A percentile compares a stretch with the other conserved stretches of the same genome.
Conservation (phyloP, 768 basidiomycete genomes). For the Boletus vinaceobasis region DNA sequence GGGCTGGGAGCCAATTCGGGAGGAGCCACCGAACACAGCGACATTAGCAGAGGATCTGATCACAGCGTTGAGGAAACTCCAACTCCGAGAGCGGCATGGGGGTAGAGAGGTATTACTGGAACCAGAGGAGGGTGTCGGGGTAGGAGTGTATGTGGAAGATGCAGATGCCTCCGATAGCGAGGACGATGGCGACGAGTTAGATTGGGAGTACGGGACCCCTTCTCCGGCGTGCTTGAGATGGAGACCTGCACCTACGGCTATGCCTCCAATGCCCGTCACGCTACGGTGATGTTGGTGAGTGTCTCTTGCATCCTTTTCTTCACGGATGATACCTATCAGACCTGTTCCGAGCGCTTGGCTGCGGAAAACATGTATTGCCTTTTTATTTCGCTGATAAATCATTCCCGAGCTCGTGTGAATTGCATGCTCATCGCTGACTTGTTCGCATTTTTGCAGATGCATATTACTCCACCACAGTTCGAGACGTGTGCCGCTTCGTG, state of each 20-base stretch:
- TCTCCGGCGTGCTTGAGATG: constrained; percentile 50
- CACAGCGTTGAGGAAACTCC: constrained; percentile 67
- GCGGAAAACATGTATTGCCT: constrained; percentile 68
- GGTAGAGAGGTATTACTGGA: constrained; percentile 60
- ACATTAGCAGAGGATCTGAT: constrained; percentile 90
- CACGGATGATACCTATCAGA: constrained; percentile 69
- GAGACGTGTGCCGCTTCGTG: background rate
- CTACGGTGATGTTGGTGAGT: constrained; percentile 27
- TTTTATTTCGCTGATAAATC: constrained; percentile 36
- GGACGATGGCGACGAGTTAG: constrained; percentile 27
- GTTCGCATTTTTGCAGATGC: constrained; percentile 7
- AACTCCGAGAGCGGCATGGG: constrained; percentile 43
- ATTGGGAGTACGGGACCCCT: constrained; percentile 59
- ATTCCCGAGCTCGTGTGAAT: background rate
- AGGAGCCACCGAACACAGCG: constrained; percentile 83
- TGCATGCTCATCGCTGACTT: constrained; percentile 7
- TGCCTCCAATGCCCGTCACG: constrained; percentile 47
- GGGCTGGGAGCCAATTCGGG: constrained; percentile 90
- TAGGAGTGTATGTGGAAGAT: constrained; percentile 77
- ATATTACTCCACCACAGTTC: background rate
- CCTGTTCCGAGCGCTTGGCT: constrained; percentile 67
- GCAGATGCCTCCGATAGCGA: constrained; percentile 44
- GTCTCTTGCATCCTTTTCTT: constrained; percentile 11
- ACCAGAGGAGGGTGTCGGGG: constrained; percentile 65
- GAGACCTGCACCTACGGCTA: constrained; percentile 50